Evolutionary conservation across 257 asterid species (phyloP), one percentile per base, ranked within the genome.

Genomic region (Gentiana straminea): DNA sequence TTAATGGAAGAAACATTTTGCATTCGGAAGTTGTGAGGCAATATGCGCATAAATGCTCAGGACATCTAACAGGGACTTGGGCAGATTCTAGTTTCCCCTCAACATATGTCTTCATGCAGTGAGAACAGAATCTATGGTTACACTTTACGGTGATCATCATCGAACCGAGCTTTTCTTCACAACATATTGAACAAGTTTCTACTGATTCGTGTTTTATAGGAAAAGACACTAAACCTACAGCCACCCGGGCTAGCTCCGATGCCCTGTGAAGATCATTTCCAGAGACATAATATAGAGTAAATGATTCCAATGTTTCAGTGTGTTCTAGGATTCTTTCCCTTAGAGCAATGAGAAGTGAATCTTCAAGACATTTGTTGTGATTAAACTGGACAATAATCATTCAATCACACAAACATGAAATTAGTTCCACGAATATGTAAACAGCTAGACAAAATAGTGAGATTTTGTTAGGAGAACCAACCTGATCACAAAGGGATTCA

Each of bases 81-180:
- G 66, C 15, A 13, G 80, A 78, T 45, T 70, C 70, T 51, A 88
- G 8, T 70, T 88, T 88, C 32, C 79, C 92, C 75, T 88, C 94
- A 0, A 83, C 97, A 35, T 88, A 81, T 12, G 82, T 73, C 81
- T 71, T 92, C 97, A 88, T 70, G 69, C 98, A 92, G 61, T 69
- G 89, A 33, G 98, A 83, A 60, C 98, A 92, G 70, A 85, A 88
- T 62, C 64, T 81, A 81, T 92, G 98, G 62, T 94, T 78, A 59
- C 98, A 92, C 68, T 81, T 92, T 49, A 92, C 58, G 2, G 73
- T 73, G 65, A 74, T 80, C 67, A 80, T 79, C 95, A 88, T 83
- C 4, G 81, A 66, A 4, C 84, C 66, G 37, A 77, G 88, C 81
- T 75, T 92, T 73, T 88, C 95, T 58, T 85, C 82, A 2, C 86